Evolutionary conservation across 495 filamentous ascomycete species (phyloP).

Genomic region (Wilcoxina mikolae): DNA sequence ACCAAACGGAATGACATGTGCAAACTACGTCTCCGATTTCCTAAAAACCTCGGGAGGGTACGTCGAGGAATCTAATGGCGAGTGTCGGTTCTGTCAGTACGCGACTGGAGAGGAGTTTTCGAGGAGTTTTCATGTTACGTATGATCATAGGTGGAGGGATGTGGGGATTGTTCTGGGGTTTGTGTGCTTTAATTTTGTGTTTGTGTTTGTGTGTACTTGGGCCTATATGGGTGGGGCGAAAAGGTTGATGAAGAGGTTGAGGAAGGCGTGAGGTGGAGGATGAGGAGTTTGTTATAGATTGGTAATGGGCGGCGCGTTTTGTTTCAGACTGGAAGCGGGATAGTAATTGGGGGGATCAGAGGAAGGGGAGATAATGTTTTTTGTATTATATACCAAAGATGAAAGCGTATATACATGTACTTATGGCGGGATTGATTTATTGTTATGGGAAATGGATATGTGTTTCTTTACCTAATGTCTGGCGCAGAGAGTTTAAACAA

Average conservation of each 20-base stretch:
- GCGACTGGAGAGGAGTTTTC: constrained; percentile 43
- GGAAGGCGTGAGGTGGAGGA: background rate
- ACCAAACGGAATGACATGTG: constrained; percentile 38
- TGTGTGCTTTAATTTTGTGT: constrained; percentile 22
- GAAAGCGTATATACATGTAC: too few relatives aligned
- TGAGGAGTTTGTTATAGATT: too few relatives aligned
- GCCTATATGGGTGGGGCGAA: constrained; percentile 15
- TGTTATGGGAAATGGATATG: too few relatives aligned
- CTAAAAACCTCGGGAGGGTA: constrained; percentile 33
- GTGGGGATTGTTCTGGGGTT: constrained; percentile 37
- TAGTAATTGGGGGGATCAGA: too few relatives aligned
- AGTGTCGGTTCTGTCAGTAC: constrained; percentile 52
- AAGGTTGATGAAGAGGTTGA: constrained; percentile 7
- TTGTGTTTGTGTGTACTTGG: constrained; percentile 21
- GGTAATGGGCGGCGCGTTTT: too few relatives aligned
- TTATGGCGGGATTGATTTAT: too few relatives aligned
- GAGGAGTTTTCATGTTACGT: constrained; percentile 37
- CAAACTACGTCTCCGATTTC: constrained; percentile 37
- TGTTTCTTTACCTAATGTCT: too few relatives aligned
- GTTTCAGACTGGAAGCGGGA: too few relatives aligned
- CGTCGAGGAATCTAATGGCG: constrained; percentile 33
- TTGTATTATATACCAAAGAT: too few relatives aligned
- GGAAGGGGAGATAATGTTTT: too few relatives aligned
- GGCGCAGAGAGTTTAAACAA: constrained; percentile 51
- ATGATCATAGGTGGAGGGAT: constrained; percentile 46